Conservation (phyloP, 1,284 basidiomycete genomes). For the Ganoderma sinense region DNA sequence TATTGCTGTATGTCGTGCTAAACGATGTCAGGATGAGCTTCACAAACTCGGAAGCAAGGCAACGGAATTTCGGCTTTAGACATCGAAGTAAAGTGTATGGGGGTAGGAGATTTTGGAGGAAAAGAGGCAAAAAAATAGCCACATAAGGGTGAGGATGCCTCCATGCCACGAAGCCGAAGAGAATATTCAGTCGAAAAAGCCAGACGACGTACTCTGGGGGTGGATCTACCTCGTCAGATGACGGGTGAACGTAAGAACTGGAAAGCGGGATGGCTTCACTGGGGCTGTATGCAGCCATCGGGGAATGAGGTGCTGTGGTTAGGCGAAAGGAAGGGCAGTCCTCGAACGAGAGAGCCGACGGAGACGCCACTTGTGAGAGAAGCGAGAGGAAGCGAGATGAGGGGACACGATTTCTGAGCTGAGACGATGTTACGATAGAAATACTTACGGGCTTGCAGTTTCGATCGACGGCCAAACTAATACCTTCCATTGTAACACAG, state of each 20-base stretch:
- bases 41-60: neutral
- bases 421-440: neutral
- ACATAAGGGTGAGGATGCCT: neutral
- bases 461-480: neutral
- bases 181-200: neutral
- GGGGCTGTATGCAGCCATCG: neutral
- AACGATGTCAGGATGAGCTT: neutral
- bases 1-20: neutral
- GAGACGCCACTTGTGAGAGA: neutral
- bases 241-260: neutral
- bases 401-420: neutral
- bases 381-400: neutral
- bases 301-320: neutral
- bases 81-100: neutral
- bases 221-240: neutral
- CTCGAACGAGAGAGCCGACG: neutral
- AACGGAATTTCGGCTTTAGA: neutral
- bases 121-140: neutral
- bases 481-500: neutral
- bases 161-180: neutral
- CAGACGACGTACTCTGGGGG: neutral
- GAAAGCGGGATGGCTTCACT: neutral
- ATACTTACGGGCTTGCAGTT: neutral
- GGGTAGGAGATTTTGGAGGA: neutral
- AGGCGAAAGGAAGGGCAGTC: neutral